Percentiles rank a stretch among this genome's conserved stretches.
These are phyloP conservation scores for Colletotrichum sidae DNA, from an alignment of 2,329 filamentous ascomycete species.

Conservation along the genomic window DNA sequence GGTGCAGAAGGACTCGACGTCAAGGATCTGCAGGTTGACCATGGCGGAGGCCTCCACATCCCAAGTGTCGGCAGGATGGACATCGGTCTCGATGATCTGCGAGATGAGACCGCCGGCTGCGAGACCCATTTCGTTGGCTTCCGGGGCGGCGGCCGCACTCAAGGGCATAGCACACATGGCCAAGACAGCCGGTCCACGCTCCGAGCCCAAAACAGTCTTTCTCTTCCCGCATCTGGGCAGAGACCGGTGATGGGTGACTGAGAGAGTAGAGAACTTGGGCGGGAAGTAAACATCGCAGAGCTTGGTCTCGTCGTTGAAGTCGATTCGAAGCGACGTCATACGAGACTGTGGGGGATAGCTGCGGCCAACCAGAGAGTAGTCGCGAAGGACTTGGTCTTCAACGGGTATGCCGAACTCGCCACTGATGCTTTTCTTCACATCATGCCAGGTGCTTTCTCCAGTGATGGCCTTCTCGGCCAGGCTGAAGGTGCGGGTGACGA, in stretches of 20 bases:
- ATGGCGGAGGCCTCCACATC: slow-evolving; percentile 42
- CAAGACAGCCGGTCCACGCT: neutral
- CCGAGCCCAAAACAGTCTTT: neutral
- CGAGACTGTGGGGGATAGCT: neutral
- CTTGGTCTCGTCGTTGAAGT: slow-evolving; percentile 21
- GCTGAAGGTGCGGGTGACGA: slow-evolving; percentile 35
- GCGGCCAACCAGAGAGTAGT: neutral
- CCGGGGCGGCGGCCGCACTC: neutral
- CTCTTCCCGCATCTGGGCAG: neutral
- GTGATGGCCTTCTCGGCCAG: slow-evolving; percentile 27
- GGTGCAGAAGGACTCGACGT: slow-evolving; percentile 46
- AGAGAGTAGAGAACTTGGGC: slow-evolving; percentile 24
- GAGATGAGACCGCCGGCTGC: slow-evolving; percentile 54
- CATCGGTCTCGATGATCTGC: slow-evolving; percentile 51
- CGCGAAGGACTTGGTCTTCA: slow-evolving; percentile 18
- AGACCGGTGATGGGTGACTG: slow-evolving; percentile 1
- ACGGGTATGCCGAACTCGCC: slow-evolving; percentile 31
- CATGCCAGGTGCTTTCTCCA: slow-evolving; percentile 33
- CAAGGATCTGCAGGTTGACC: slow-evolving; percentile 55
- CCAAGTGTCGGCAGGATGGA: slow-evolving; percentile 43
- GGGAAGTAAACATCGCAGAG: slow-evolving; percentile 38
- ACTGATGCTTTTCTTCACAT: slow-evolving; percentile 34
- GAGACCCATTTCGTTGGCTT: slow-evolving; percentile 48
- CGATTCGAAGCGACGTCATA: neutral
- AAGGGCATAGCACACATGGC: no score